Conservation (phyloP, 2,329 filamentous ascomycete species). For the Cladosporium phlei region DNA sequence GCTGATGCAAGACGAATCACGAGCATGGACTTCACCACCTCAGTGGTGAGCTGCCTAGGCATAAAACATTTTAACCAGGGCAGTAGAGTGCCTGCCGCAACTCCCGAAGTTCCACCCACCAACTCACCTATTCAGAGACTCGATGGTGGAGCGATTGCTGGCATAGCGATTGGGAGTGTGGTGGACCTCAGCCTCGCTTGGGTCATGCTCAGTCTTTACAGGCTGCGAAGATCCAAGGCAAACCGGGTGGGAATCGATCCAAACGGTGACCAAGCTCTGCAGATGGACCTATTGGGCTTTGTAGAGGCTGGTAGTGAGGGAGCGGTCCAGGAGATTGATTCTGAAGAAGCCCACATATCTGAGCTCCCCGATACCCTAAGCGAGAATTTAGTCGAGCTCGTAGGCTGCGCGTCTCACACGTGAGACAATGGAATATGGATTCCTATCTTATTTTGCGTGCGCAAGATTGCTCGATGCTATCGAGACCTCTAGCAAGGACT, state of each 20-base stretch:
- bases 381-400: not conserved
- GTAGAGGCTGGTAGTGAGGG: not conserved
- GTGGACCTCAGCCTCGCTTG: not conserved
- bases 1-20: not conserved
- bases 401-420: no score
- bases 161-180: not conserved
- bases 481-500: no score
- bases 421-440: no score
- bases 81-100: not conserved
- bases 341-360: not conserved
- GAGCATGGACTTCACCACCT: not conserved
- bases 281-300: not conserved
- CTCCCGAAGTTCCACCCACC: no score
- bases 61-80: not conserved
- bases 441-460: no score
- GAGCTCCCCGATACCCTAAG: not conserved
- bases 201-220: no score
- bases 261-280: not conserved
- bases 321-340: not conserved
- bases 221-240: not conserved
- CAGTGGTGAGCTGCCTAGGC: not conserved
- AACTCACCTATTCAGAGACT: not conserved
- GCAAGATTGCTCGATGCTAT: no score
- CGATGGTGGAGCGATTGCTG: not conserved
- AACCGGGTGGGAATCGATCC: not conserved